Conservation (phyloP, 441 rosid species). For the Theobroma grandiflorum region DNA sequence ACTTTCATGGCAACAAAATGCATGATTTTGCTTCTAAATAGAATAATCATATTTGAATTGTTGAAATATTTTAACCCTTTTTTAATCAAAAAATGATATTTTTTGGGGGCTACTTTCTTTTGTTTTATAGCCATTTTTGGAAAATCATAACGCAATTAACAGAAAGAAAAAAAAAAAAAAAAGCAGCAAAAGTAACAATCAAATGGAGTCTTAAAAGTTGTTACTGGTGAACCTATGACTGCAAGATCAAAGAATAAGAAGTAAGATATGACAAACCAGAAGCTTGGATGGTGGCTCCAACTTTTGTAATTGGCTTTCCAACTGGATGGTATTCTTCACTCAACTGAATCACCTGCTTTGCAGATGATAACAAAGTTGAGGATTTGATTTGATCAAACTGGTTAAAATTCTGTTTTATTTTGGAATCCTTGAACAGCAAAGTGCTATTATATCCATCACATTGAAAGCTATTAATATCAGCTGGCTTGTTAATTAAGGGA, state of each 20-base stretch:
- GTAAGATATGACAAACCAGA: slow-evolving; percentile 66
- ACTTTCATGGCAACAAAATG: neutral
- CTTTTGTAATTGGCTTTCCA: slow-evolving; percentile 67
- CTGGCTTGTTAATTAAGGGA: slow-evolving; percentile 40
- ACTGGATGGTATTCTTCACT: slow-evolving; percentile 67
- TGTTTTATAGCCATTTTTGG: neutral
- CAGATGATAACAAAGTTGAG: slow-evolving; percentile 62
- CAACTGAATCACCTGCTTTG: slow-evolving; percentile 67
- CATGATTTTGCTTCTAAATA: neutral
- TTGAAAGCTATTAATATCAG: slow-evolving; percentile 30
- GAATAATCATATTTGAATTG: neutral
- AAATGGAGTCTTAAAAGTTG: slow-evolving; percentile 5
- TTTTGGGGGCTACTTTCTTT: neutral
- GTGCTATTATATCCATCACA: slow-evolving; percentile 29
- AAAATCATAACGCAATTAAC: neutral
- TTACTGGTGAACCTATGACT: neutral
- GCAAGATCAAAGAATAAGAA: slow-evolving; percentile 4
- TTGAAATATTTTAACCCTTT: neutral
- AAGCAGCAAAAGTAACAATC: neutral
- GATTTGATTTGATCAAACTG: slow-evolving; percentile 24
- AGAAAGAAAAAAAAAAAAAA: neutral
- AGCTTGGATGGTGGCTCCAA: slow-evolving; percentile 83
- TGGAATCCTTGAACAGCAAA: slow-evolving; percentile 29
- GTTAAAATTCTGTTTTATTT: slow-evolving; percentile 33
- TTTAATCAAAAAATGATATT: too few relatives aligned